Evolutionary conservation across 2,329 filamentous ascomycete species (phyloP).

Genomic region (Biscogniauxia marginata): DNA sequence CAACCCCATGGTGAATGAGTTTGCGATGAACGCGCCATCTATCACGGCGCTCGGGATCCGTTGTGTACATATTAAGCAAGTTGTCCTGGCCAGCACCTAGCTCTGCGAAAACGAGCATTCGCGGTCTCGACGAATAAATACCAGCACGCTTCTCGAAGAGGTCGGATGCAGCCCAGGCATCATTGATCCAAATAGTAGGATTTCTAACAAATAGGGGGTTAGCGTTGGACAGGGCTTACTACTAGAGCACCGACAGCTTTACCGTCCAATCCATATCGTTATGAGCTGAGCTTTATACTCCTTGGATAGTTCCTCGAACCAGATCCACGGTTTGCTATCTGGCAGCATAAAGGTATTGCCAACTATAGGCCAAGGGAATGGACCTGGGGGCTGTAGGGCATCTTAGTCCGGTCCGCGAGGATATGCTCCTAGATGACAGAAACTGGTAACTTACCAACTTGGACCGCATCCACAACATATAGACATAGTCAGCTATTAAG

Average conservation of each 20-base stretch:
- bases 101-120: conserved; percentile 48
- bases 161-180: conserved; percentile 50
- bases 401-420: conserved; percentile 5
- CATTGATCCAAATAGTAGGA: conserved; percentile 48
- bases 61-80: conserved; percentile 44
- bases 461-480: conserved; percentile 48
- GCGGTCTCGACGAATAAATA: conserved; percentile 51
- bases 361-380: conserved; percentile 51
- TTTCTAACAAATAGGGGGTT: conserved; percentile 29
- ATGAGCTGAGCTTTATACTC: conserved; percentile 48
- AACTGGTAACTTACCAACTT: conserved; percentile 40
- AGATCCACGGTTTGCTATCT: conserved; percentile 55
- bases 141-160: conserved; percentile 53
- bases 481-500: conserved; percentile 42
- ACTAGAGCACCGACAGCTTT: conserved; percentile 1
- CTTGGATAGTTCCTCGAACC: conserved; percentile 53
- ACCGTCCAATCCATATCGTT: conserved; percentile 56
- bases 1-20: conserved; percentile 51
- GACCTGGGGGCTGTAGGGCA: conserved; percentile 49
- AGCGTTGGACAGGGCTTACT: conserved; percentile 7
- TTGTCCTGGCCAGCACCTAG: conserved; percentile 44
- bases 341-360: conserved; percentile 57
- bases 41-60: conserved; percentile 38
- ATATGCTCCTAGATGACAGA: neutral
- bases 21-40: conserved; percentile 47